Evolutionary conservation across 208 protist species (phyloP), one percentile per base, ranked within the genome.

Genomic region (Crithidia fasciculata): DNA sequence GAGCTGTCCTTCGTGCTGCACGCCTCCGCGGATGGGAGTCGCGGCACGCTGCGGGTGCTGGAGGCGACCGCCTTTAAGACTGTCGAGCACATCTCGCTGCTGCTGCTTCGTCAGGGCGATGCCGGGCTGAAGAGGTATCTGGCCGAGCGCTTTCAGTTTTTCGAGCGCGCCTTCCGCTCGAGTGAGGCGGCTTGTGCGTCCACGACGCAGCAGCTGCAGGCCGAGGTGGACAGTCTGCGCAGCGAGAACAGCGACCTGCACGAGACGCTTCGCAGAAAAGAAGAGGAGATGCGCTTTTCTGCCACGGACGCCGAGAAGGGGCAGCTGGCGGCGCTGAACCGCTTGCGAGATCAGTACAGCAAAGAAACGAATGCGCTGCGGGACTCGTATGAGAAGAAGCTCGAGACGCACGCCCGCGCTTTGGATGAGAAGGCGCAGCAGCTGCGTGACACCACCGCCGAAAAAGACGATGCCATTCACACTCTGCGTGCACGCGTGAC

Each of bases 91-190:
- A 81, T 96, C 47, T 92, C 89, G 18, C 78, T 96, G 9, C 12
- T 78, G 41, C 67, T 96, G n/a, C 18, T 90, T 18, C 84, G 90
- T 2, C 88, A 96, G 75, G 92, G 90, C 12, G 92, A 96, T 49
- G 84, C 80, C 0, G 90, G 90, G 13, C 85, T 95, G 72, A 96
- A 96, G 66, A 59, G 75, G 28, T 93, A 96, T 77, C 82, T 96
- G 6, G 92, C 92, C 0, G 88, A 95, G 67, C 86, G 84, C 2
- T 96, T 92, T 64, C 84, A 86, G n/a, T 80, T 87, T 69, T 96
- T 87, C 77, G 81, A 92, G 69, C 64, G 75, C 3, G 53, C 76
- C 3, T 92, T 80, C 52, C 63, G 64, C 36, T 68, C 83, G 18
- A 37, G 63, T 2, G 78, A 71, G 28, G 67, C 59, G 16, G 69